These are phyloP conservation scores for Alternaria ventricosa DNA, from an alignment of 2,329 filamentous ascomycete genomes.

Conservation along the genomic window DNA sequence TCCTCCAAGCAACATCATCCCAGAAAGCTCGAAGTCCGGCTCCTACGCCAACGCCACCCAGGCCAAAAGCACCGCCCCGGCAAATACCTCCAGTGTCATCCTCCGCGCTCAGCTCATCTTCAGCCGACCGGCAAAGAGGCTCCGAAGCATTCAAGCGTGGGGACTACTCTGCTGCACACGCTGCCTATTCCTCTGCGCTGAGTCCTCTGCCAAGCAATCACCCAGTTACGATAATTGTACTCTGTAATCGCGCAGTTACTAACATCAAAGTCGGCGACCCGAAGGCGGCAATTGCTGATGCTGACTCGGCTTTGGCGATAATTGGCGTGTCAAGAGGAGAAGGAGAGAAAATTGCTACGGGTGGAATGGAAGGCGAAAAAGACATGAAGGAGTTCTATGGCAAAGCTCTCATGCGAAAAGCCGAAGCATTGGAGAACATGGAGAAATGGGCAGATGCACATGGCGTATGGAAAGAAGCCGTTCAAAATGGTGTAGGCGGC, in stretches of 20 bases:
- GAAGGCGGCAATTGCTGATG: slow-evolving; percentile 83
- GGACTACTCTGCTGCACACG: slow-evolving; percentile 86
- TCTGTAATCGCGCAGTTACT: slow-evolving; percentile 90
- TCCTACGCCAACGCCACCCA: slow-evolving; percentile 51
- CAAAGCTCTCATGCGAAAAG: slow-evolving; percentile 92
- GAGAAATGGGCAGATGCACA: slow-evolving; percentile 91
- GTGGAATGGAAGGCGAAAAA: slow-evolving; percentile 65
- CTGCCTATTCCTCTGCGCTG: slow-evolving; percentile 80
- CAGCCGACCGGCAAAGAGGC: slow-evolving; percentile 78
- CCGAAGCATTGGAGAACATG: slow-evolving; percentile 93
- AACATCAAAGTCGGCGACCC: slow-evolving; percentile 90
- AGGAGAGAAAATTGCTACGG: slow-evolving; percentile 77
- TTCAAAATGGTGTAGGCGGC: slow-evolving; percentile 86
- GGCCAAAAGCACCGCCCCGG: slow-evolving; percentile 60
- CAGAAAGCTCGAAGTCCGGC: slow-evolving; percentile 44
- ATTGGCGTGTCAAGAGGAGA: slow-evolving; percentile 83
- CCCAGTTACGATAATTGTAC: slow-evolving; percentile 84
- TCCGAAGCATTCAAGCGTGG: slow-evolving; percentile 92
- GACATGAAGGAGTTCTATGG: slow-evolving; percentile 93
- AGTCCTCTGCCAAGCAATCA: slow-evolving; percentile 76
- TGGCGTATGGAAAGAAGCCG: slow-evolving; percentile 78
- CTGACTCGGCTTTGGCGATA: slow-evolving; percentile 77
- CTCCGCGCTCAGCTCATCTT: slow-evolving; percentile 74
- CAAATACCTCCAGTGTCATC: slow-evolving; percentile 72
- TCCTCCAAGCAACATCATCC: slow-evolving; percentile 38